These are phyloP conservation scores for Euryodendron excelsum DNA, from an alignment of 148 eudicot species.

Conservation along the genomic window DNA sequence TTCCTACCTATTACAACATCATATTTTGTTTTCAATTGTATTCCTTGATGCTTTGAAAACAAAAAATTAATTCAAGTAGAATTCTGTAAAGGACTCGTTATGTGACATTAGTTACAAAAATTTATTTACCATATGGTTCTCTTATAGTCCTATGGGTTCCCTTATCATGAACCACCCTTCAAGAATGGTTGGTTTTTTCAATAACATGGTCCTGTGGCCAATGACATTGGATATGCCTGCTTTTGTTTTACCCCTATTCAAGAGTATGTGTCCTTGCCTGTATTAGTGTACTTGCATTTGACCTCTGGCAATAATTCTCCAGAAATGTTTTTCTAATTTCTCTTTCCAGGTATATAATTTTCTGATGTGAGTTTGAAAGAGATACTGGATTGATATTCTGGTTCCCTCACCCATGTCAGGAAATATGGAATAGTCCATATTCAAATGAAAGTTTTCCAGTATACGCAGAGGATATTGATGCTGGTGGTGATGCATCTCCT, in stretches of 20 bases:
- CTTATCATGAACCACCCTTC: neutral
- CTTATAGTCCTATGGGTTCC: neutral
- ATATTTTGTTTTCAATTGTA: neutral
- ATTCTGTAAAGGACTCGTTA: neutral
- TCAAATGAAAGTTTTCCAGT: slow-evolving; percentile 84
- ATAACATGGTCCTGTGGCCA: neutral
- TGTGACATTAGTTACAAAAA: neutral
- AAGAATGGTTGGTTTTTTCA: neutral
- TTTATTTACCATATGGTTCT: neutral
- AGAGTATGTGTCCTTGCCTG: neutral
- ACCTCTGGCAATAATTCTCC: neutral
- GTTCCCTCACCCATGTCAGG: slow-evolving; percentile 40
- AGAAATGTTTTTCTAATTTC: neutral
- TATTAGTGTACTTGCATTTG: neutral
- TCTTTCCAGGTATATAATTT: neutral
- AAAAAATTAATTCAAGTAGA: neutral
- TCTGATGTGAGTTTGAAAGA: neutral
- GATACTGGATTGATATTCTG: neutral
- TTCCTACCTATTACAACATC: neutral
- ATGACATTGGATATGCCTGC: neutral
- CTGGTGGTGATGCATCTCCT: slow-evolving; percentile 75
- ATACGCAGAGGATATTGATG: slow-evolving; percentile 90
- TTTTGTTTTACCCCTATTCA: neutral
- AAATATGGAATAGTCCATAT: slow-evolving; percentile 96
- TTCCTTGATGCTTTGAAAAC: neutral